A percentile compares a stretch with the other conserved stretches of the same genome.
Conservation (phyloP, 2,329 filamentous ascomycete genomes). For the Verticillium longisporum region DNA sequence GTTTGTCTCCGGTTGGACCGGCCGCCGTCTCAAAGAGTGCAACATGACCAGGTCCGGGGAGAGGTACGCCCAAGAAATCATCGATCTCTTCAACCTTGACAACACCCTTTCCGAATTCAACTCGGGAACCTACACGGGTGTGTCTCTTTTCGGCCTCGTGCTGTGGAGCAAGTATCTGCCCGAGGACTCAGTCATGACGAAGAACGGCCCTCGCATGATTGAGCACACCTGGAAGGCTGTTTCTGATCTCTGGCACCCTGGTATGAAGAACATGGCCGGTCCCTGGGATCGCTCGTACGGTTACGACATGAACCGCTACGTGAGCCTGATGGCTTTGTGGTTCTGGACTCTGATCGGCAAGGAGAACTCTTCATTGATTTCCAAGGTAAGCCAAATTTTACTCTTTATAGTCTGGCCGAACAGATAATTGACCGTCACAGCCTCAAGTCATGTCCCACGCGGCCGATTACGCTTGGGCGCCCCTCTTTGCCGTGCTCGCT, state of each 20-base stretch:
- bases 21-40: slow-evolving; percentile 40
- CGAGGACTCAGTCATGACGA: slow-evolving; percentile 42
- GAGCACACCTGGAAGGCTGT: slow-evolving; percentile 43
- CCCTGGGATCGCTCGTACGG: slow-evolving; percentile 60
- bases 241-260: slow-evolving; percentile 48
- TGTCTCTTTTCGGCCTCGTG: slow-evolving; percentile 51
- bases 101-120: slow-evolving; percentile 58
- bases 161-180: slow-evolving; percentile 55
- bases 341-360: slow-evolving; percentile 53
- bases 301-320: slow-evolving; percentile 56
- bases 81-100: slow-evolving; percentile 48
- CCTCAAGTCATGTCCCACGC: slow-evolving; percentile 50
- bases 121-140: slow-evolving; percentile 55
- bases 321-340: slow-evolving; percentile 50
- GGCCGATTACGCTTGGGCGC: slow-evolving; percentile 51
- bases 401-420: neutral
- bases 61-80: slow-evolving; percentile 44
- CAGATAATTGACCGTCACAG: slow-evolving; percentile 15
- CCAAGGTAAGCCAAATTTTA: slow-evolving; percentile 17
- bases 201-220: slow-evolving; percentile 45
- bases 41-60: slow-evolving; percentile 56
- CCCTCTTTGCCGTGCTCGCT: slow-evolving; percentile 48
- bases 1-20: slow-evolving; percentile 52
- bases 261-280: slow-evolving; percentile 53
- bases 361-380: slow-evolving; percentile 26